Evolutionary conservation across 768 basidiomycete genomes (phyloP).

Genomic region (Leccinum arenicola): DNA sequence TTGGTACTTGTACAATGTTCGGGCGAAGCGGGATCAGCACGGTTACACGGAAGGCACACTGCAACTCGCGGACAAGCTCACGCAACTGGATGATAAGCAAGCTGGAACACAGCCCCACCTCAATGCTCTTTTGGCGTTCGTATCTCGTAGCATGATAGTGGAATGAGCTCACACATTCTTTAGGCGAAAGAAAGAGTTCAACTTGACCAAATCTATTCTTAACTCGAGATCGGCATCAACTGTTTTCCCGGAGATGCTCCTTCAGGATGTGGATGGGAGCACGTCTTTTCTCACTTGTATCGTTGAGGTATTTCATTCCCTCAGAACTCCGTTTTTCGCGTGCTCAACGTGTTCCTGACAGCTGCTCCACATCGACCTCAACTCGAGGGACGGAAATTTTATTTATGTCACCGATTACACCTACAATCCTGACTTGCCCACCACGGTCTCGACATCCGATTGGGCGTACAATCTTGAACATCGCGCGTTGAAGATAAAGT

Average conservation of each 20-base stretch:
- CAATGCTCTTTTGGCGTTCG: constrained; percentile 52
- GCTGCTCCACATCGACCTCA: constrained; percentile 44
- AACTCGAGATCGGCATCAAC: constrained; percentile 25
- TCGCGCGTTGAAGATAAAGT: constrained; percentile 47
- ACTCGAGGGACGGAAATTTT: constrained; percentile 33
- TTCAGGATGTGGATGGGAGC: constrained; percentile 44
- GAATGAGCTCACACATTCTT: constrained; percentile 3
- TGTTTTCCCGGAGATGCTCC: constrained; percentile 42
- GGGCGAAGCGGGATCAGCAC: constrained; percentile 37
- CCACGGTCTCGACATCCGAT: constrained; percentile 24
- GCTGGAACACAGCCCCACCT: constrained; percentile 37
- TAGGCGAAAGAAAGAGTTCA: constrained; percentile 50
- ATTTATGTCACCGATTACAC: constrained; percentile 71
- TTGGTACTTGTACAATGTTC: constrained; percentile 52
- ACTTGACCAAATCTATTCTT: constrained; percentile 19
- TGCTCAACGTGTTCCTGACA: constrained; percentile 21
- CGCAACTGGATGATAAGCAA: constrained; percentile 40
- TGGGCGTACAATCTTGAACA: constrained; percentile 49
- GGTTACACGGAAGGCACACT: constrained; percentile 56
- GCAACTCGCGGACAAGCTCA: constrained; percentile 41
- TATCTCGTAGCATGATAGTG: constrained; percentile 8
- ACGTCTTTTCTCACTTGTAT: constrained; percentile 50
- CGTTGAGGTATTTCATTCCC: constrained; percentile 47
- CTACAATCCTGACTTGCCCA: constrained; percentile 40
- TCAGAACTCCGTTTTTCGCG: background rate